Percentiles rank a stretch among this genome's conserved stretches.
phyloP scores from a whole-genome alignment of 1,139 yeast genomes.

The Pichia kudriavzevii region DNA sequence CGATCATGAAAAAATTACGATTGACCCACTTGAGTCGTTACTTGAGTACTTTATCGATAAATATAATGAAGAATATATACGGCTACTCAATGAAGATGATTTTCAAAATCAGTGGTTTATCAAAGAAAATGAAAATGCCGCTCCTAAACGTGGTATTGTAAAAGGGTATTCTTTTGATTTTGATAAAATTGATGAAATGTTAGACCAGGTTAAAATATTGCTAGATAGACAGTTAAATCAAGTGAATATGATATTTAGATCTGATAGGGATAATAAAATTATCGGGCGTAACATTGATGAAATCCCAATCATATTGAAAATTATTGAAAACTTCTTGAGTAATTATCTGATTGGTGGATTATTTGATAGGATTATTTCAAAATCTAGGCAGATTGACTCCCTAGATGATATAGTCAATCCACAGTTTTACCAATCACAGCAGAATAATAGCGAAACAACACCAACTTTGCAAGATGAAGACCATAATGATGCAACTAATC shows the following conservation, averaged over 20 bases:
- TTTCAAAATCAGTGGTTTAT: slow-evolving; percentile 15
- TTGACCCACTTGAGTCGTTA: slow-evolving; percentile 39
- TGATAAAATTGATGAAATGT: slow-evolving; percentile 21
- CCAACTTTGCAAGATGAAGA: slow-evolving; percentile 19
- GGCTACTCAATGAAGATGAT: slow-evolving; percentile 18
- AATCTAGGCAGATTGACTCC: slow-evolving; percentile 31
- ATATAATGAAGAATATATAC: slow-evolving; percentile 25
- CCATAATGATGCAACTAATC: slow-evolving; percentile 24
- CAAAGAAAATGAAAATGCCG: slow-evolving; percentile 7
- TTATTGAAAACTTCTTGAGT: slow-evolving; percentile 28
- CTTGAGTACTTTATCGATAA: slow-evolving; percentile 35
- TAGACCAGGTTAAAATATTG: slow-evolving; percentile 15
- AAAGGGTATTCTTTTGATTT: slow-evolving; percentile 24
- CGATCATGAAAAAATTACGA: slow-evolving; percentile 29
- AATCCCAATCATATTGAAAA: slow-evolving; percentile 25
- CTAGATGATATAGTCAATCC: slow-evolving; percentile 21
- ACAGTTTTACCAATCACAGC: slow-evolving; percentile 12
- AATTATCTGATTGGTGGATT: slow-evolving; percentile 28
- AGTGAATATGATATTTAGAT: slow-evolving; percentile 26
- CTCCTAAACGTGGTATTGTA: slow-evolving; percentile 22
- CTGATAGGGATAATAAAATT: slow-evolving; percentile 10
- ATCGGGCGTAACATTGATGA: slow-evolving; percentile 23
- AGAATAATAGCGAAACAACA: too few species aligned
- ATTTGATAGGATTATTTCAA: slow-evolving; percentile 30
- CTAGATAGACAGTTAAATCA: slow-evolving; percentile 24